Percentiles rank a stretch among this genome's conserved stretches.
Conservation (phyloP, 306 rosid species). For the Ormosia emarginata region DNA sequence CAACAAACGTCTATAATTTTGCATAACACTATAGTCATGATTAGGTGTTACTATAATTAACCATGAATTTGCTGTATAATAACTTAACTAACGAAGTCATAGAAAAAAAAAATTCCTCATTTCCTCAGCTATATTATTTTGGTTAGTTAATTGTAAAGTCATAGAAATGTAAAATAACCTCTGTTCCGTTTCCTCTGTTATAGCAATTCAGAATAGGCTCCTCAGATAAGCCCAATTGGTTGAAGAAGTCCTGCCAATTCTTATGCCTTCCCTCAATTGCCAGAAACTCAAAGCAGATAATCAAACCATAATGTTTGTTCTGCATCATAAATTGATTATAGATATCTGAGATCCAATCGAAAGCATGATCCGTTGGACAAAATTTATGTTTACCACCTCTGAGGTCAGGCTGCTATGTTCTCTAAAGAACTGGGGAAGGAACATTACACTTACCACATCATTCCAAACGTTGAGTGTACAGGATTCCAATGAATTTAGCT, state of each 20-base stretch:
- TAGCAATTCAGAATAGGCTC: conserved; percentile 42
- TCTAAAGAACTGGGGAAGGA: background rate
- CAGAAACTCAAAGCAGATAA: conserved; percentile 58
- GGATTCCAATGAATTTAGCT: conserved; percentile 43
- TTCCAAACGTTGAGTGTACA: conserved; percentile 36
- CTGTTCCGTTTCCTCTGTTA: conserved; percentile 34
- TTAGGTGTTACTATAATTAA: background rate
- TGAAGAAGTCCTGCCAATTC: conserved; percentile 50
- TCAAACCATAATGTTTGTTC: conserved; percentile 51
- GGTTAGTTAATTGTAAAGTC: background rate
- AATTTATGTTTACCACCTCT: background rate
- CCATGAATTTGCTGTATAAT: background rate
- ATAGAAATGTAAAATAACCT: conserved; percentile 23
- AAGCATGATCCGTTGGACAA: background rate
- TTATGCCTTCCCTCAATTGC: conserved; percentile 48
- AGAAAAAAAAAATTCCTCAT: too few relatives aligned
- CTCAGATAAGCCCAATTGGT: conserved; percentile 39
- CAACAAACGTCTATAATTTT: background rate
- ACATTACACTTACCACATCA: conserved; percentile 38
- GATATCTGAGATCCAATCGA: background rate
- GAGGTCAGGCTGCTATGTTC: background rate
- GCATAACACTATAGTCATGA: background rate
- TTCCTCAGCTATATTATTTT: background rate
- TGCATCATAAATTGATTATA: conserved; percentile 27
- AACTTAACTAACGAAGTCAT: background rate